Percentiles rank a stretch among this genome's conserved stretches.
These are phyloP conservation scores for Pyricularia sp. DNA, from an alignment of 2,329 filamentous ascomycete species.

Conservation along the genomic window DNA sequence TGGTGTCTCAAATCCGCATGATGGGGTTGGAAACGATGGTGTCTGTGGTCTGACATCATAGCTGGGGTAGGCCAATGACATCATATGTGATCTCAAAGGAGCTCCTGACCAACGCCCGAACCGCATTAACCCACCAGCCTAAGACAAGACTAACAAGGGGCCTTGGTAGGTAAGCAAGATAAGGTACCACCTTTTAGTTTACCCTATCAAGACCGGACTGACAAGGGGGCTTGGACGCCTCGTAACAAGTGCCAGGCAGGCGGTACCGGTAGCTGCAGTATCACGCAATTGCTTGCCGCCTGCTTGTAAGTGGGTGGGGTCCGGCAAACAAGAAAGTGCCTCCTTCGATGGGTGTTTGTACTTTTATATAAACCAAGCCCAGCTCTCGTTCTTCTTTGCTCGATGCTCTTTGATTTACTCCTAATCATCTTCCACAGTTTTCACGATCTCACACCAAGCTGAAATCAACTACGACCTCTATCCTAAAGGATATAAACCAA, in stretches of 20 bases:
- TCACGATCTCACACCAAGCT: not conserved
- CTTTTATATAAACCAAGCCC: not conserved
- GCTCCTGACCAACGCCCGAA: not conserved
- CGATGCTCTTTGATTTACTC: not conserved
- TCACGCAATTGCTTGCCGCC: not conserved
- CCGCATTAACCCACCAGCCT: not conserved
- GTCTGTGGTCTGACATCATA: not conserved
- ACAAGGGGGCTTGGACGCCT: not conserved
- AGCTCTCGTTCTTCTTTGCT: not conserved
- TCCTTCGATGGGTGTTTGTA: not conserved
- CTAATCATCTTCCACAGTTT: not conserved
- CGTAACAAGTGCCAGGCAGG: not conserved
- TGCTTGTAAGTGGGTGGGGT: not conserved
- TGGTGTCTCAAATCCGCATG: not conserved
- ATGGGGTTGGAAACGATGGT: not conserved
- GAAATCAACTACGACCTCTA: not conserved
- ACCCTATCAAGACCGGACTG: no score
- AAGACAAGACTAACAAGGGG: not conserved
- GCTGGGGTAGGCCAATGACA: not conserved
- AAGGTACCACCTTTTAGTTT: not conserved
- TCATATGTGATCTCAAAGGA: not conserved
- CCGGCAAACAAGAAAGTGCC: not conserved
- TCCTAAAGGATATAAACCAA: conserved; percentile 15
- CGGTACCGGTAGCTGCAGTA: not conserved
- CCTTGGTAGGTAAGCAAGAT: not conserved